These are phyloP conservation scores for Xanthoconium separans DNA, from an alignment of 1,284 basidiomycete species.

Conservation along the genomic window DNA sequence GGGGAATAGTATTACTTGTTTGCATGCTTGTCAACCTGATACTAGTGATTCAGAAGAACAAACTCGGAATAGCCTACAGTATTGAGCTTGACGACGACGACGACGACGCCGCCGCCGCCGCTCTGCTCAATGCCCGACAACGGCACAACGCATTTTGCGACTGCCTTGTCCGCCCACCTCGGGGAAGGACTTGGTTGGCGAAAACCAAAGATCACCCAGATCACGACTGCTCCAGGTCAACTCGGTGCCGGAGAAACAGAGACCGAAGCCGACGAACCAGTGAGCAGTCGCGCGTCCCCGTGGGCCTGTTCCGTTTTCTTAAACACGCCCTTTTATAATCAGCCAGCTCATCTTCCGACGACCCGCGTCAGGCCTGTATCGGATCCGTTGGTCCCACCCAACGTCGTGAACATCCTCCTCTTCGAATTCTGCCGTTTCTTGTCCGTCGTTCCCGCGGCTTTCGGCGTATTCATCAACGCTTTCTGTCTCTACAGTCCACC, in stretches of 20 bases:
- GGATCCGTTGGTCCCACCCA: conserved; percentile 45
- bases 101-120: too few species aligned
- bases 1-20: too few species aligned
- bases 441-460: conserved; percentile 67
- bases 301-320: too few species aligned
- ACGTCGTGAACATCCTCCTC: conserved; percentile 38
- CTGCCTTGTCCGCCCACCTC: conserved; percentile 23
- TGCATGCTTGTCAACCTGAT: too few species aligned
- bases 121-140: too few species aligned
- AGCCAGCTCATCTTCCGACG: conserved; percentile 60
- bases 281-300: conserved; percentile 39
- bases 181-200: conserved; percentile 27
- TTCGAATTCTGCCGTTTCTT: conserved; percentile 57
- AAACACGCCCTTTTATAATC: conserved; percentile 6
- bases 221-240: conserved; percentile 61
- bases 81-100: too few species aligned
- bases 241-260: conserved; percentile 73
- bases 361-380: conserved; percentile 53
- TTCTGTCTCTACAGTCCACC: conserved; percentile 50
- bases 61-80: too few species aligned
- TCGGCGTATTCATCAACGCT: conserved; percentile 62
- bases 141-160: conserved; percentile 1
- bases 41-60: too few species aligned
- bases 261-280: conserved; percentile 73
- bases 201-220: conserved; percentile 34